Evolutionary conservation across 2,329 filamentous ascomycete species (phyloP).

Genomic region (Cylindrodendrum hubeiense): DNA sequence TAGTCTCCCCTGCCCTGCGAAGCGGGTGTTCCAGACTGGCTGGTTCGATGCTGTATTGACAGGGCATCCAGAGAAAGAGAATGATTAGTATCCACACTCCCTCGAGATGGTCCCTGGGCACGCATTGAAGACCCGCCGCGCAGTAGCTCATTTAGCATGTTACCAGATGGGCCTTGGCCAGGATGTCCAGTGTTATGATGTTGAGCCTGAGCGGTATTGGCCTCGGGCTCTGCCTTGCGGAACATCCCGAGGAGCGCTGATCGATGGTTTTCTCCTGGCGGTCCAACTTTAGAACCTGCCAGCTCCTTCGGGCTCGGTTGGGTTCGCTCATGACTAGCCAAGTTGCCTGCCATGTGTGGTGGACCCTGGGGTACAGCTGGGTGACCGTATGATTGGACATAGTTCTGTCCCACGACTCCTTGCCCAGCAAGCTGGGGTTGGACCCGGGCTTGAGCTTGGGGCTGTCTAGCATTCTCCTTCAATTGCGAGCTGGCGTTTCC

Average conservation of each 20-base stretch:
- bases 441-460: not conserved
- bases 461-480: conserved; percentile 35
- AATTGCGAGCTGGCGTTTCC: conserved; percentile 36
- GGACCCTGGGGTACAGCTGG: conserved; percentile 24
- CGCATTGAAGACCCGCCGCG: conserved; percentile 20
- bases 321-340: conserved; percentile 25
- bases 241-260: conserved; percentile 67
- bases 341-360: conserved; percentile 17
- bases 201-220: conserved; percentile 18
- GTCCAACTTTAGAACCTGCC: conserved; percentile 42
- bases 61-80: conserved; percentile 37
- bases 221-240: conserved; percentile 53
- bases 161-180: conserved; percentile 29
- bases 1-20: conserved; percentile 34
- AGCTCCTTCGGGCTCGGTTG: conserved; percentile 45
- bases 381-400: conserved; percentile 27
- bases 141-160: conserved; percentile 38
- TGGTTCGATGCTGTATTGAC: conserved; percentile 32
- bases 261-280: conserved; percentile 54
- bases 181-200: conserved; percentile 16
- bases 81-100: conserved; percentile 29
- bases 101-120: conserved; percentile 29
- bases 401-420: conserved; percentile 25
- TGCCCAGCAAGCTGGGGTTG: conserved; percentile 19
- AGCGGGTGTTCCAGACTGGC: conserved; percentile 28